phyloP scores from a whole-genome alignment of 371 early-diverging fungal genomes.

The Mortierella sp. region DNA sequence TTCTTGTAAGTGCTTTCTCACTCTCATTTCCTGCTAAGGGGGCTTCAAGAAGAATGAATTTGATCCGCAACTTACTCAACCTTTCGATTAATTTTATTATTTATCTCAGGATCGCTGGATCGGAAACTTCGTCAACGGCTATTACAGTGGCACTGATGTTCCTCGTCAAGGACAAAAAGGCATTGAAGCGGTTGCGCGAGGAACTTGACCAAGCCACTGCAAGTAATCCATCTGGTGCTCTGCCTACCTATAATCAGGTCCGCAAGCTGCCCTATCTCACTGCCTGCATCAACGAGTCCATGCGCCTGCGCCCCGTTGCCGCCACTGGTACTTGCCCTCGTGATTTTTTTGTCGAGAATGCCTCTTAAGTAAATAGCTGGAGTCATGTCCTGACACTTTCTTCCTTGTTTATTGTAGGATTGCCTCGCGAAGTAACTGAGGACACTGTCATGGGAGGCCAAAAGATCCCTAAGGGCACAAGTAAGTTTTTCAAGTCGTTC shows the following conservation, averaged over 20 bases:
- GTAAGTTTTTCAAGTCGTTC: constrained; percentile 7
- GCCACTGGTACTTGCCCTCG: constrained; percentile 32
- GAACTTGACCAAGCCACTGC: constrained; percentile 35
- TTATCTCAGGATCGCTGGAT: constrained; percentile 38
- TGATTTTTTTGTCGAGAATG: not conserved
- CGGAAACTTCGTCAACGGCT: constrained; percentile 47
- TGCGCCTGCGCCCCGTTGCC: constrained; percentile 48
- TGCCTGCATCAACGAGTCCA: constrained; percentile 42
- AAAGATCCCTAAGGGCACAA: constrained; percentile 36
- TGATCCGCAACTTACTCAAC: not conserved
- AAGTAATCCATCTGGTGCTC: constrained; percentile 23
- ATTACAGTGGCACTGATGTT: constrained; percentile 44
- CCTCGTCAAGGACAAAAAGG: constrained; percentile 23
- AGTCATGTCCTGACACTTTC: not conserved
- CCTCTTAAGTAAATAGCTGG: not conserved
- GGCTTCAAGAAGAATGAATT: not conserved
- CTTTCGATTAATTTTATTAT: not conserved
- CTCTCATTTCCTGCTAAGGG: not conserved
- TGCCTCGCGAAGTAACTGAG: constrained; percentile 40
- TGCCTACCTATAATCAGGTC: constrained; percentile 40
- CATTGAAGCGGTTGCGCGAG: constrained; percentile 17
- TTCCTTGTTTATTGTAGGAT: constrained; percentile 5
- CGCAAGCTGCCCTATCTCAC: constrained; percentile 38
- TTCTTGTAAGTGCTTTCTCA: constrained; percentile 24
- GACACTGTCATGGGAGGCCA: constrained; percentile 29